phyloP scores from a whole-genome alignment of 2,329 filamentous ascomycete species.

The Mollisia scopiformis region DNA sequence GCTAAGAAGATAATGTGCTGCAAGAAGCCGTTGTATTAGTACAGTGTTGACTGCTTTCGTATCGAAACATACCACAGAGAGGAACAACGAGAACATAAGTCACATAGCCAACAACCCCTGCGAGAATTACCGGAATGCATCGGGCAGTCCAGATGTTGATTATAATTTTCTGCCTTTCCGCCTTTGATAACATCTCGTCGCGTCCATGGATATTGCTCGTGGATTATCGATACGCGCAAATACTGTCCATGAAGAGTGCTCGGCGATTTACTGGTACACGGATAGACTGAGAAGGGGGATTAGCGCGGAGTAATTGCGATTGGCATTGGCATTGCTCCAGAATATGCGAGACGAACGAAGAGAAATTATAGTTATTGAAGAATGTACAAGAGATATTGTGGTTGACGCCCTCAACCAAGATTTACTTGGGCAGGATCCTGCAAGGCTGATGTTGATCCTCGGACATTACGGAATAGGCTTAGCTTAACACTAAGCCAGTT shows the following conservation, averaged over 20 bases:
- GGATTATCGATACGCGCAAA: not conserved
- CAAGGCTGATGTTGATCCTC: no score
- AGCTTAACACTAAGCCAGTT: no score
- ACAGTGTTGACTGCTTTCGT: not conserved
- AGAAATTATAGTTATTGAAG: not conserved
- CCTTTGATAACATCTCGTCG: not conserved
- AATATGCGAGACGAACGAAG: no score
- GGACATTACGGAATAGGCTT: no score
- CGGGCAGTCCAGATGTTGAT: constrained; percentile 35
- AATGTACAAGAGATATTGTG: not conserved
- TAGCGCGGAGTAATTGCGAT: not conserved
- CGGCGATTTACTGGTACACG: not conserved
- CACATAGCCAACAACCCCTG: constrained; percentile 67
- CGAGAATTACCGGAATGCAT: constrained; percentile 70
- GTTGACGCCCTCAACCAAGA: no score
- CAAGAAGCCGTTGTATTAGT: constrained; percentile 16
- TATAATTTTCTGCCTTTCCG: constrained; percentile 2
- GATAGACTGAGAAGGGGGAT: not conserved
- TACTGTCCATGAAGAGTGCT: not conserved
- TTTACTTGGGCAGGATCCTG: no score
- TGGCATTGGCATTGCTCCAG: no score
- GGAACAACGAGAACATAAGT: constrained; percentile 72
- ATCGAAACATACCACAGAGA: constrained; percentile 62
- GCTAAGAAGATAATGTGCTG: constrained; percentile 74
- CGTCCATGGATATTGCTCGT: not conserved